Evolutionary conservation across 371 early-diverging fungal species (phyloP).

Genomic region (Blastocladiella emersonii): DNA sequence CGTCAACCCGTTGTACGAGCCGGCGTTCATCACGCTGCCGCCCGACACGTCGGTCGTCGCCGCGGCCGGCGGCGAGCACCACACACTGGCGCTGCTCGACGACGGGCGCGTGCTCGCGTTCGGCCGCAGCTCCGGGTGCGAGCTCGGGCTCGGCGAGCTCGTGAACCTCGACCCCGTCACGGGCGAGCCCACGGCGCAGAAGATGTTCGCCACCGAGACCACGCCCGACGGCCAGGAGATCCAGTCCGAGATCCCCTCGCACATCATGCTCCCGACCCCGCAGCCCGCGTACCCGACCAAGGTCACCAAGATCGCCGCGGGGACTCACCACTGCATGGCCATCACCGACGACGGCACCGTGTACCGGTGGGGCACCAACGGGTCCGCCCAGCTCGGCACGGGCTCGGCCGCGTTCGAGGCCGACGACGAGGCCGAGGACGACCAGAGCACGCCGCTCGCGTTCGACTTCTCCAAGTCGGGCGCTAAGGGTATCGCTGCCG

Average conservation of each 20-base stretch:
- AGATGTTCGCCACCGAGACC: not conserved
- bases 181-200: not conserved
- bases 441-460: not conserved
- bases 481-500: not conserved
- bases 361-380: constrained; percentile 90
- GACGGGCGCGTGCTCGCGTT: constrained; percentile 63
- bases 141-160: constrained; percentile 2
- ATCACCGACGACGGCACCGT: constrained; percentile 46
- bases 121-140: constrained; percentile 44
- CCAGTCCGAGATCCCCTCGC: not conserved
- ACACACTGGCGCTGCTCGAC: constrained; percentile 57
- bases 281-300: not conserved
- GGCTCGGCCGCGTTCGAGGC: not conserved
- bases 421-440: not conserved
- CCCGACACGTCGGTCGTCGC: constrained; percentile 21
- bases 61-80: constrained; percentile 82
- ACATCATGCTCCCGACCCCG: not conserved
- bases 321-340: constrained; percentile 78
- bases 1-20: constrained; percentile 24
- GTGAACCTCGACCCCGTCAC: not conserved
- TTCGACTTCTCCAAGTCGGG: not conserved
- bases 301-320: constrained; percentile 33
- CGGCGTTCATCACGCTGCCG: constrained; percentile 37
- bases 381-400: constrained; percentile 53
- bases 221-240: not conserved